phyloP scores from a whole-genome alignment of 176 grass and related monocot genomes.

The Cenchrus americanus region DNA sequence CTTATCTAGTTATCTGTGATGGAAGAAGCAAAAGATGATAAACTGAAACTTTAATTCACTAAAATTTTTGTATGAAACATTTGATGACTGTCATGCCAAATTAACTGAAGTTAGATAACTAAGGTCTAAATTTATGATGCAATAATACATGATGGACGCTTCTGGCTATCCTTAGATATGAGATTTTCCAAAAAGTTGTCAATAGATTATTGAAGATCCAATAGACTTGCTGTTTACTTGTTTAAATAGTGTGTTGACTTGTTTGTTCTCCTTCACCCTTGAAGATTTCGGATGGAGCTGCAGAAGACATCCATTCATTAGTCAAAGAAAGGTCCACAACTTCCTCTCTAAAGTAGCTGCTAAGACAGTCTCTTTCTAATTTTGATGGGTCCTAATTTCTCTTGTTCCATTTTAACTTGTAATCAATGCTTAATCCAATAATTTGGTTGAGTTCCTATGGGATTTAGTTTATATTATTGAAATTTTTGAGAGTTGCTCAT shows the following conservation, averaged over 20 bases:
- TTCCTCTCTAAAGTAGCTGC: slow-evolving; percentile 25
- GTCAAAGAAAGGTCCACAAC: slow-evolving; percentile 81
- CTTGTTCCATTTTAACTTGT: slow-evolving; percentile 25
- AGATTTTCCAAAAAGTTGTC: slow-evolving; percentile 10
- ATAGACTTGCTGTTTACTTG: slow-evolving; percentile 20
- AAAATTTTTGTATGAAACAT: slow-evolving; percentile 12
- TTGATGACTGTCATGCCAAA: slow-evolving; percentile 22
- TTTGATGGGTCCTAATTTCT: slow-evolving; percentile 30
- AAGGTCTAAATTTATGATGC: slow-evolving; percentile 15
- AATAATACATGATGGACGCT: slow-evolving; percentile 26
- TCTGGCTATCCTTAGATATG: background rate
- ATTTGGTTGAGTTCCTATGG: slow-evolving; percentile 16
- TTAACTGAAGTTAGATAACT: slow-evolving; percentile 14
- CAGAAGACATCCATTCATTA: slow-evolving; percentile 77
- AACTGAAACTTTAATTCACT: slow-evolving; percentile 13
- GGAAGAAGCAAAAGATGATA: background rate
- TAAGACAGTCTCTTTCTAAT: background rate
- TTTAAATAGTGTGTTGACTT: slow-evolving; percentile 33
- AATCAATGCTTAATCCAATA: background rate
- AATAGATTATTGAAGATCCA: background rate
- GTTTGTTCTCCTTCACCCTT: slow-evolving; percentile 39
- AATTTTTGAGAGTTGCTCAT: background rate
- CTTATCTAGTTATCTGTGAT: background rate
- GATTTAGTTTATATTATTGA: slow-evolving; percentile 32
- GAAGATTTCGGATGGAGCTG: slow-evolving; percentile 86